Base-by-base conservation (phyloP, 805 yeast species). In the Barnettozyma californica region DNA sequence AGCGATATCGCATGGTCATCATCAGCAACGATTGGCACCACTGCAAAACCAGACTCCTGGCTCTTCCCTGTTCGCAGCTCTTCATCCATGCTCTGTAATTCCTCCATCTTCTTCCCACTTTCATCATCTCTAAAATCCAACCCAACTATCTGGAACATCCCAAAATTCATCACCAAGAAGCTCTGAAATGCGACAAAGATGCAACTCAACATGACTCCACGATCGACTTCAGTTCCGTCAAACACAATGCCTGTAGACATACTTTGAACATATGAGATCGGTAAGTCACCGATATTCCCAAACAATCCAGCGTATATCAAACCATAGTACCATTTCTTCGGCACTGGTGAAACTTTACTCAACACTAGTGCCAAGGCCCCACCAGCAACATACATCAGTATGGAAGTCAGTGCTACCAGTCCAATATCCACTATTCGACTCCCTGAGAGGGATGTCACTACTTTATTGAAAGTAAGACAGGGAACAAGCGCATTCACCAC, bases 81-180 rank as follows among this genome's bases (percentile, higher is more conserved):
- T 16, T 41, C 45, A 16, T 37, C 39, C 4, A 41, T 36, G 9
- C 54, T 53, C 25, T 56, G 59, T 13, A 29, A 8, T 26, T 9
- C 25, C 31, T 10, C 36, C 11, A 23, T 23, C 25, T 27, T 43
- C 45, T 27, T 23, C 4, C 29, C 29, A 38, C 41, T 19, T 5
- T 50, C 48, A 3, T 41, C 45, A 11, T 47, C 48, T 47, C 75
- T 71, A 59, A 89, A 86, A 62, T 90, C 97, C 62, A 79, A 69
- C 38, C 81, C 84, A 14, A 89, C 71, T 45, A 90, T 65, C 52
- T 81, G 73, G 66, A 83, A 84, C 46, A 86, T 76, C 2, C 97
- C 96, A 41, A 84, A 66, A 58, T 87, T 84, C 75, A 88, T 87
- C 66, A 85, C 80, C 58, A 76, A 65, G 41, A 87, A 71, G 35